Evolutionary conservation across 495 filamentous ascomycete genomes (phyloP), one percentile per base, ranked within the genome.

Genomic region (Penicillium turbatum): DNA sequence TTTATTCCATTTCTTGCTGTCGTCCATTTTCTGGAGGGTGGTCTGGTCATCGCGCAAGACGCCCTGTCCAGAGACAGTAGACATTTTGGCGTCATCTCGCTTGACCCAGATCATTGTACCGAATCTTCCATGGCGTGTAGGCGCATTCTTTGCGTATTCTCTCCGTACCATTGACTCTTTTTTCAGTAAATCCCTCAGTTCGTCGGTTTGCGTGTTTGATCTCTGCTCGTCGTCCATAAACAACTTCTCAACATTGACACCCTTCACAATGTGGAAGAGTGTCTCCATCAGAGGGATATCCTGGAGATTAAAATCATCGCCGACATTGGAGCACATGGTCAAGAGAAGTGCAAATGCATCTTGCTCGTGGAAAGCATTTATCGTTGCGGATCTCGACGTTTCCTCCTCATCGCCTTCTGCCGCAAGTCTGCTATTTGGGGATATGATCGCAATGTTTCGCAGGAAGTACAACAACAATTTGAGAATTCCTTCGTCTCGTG

Each of bases 51-150:
- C 84, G 19, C 85, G 79, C 47, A 97, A 78, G 13, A 86, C 84
- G 57, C 87, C 83, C 65, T 97, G 95, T 8, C 95, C 95, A 2
- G 89, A 89, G 2, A 99, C 83, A 0, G 91, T 92, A 6, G 88
- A 85, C 41, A 92, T 76, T 59, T 87, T 89, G 7, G 79, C 75
- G 63, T 93, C 88, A 49, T 88, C 87, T 45, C 89, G 79, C 72
- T 97, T 90, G 36, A 99, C 84, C 93, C 95, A 97, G 16, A 96
- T 86, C 86, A 97, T 96, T 12, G 91, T 95, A 1, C 95, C 95
- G 64, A 97, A 99, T 47, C 95, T 80, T 56, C 91, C 95, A 67
- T 99, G 95, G 32, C 95, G 74, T 6, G 91, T 91, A 2, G 91
- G 90, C 6, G 88, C 88, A 59, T 86, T 85, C 57, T 84, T 86